Base-by-base conservation (phyloP, 495 filamentous ascomycete genomes). In the Bombardia bombarda region DNA sequence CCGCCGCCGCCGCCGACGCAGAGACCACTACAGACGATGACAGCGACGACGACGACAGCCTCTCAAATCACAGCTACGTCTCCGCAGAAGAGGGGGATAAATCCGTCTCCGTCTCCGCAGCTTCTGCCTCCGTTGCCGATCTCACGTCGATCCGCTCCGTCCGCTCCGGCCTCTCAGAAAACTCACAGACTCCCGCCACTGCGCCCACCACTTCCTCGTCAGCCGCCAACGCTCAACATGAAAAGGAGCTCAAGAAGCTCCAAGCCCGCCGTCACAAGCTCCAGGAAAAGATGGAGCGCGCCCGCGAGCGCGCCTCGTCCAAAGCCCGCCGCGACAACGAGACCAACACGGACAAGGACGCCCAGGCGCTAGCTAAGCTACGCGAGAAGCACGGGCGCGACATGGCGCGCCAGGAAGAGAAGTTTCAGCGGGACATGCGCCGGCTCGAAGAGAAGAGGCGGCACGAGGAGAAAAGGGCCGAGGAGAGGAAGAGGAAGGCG, bases 171-270 rank as follows among this genome's bases (percentile, higher is more conserved):
- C 45, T 30, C 56, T 39, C 24, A 56, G 47, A 18, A 51, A 26
- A 19, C 31, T 49, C 23, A n/a, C 41, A 48, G 49, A 7, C 17
- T 12, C 41, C 51, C 5, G 9, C 20, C 16, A 31, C 42, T 2
- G 21, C 33, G 21, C 30, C 20, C 20, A 13, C 18, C 21, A 22
- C 24, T 21, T 31, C 32, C 19, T 17, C n/a, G 7, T 36, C 16
- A 23, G 26, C 34, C 21, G 26, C 30, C n/a, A 17, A 44, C 7
- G 18, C 38, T 18, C 69, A 70, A 31, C 70, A 86, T 46, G 80
- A 89, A 24, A 84, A 81, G 46, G 85, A 92, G 8, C 71, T 95
- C 2, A 63, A 67, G 30, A 92, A 89, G 48, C 75, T 95, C 1
- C 73, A 85, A 10, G 70, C 81, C 6, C 78, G 81, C 44, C 83